These are phyloP conservation scores for Syzygium aromaticum DNA, from an alignment of 345 rosid genomes.

Conservation along the genomic window DNA sequence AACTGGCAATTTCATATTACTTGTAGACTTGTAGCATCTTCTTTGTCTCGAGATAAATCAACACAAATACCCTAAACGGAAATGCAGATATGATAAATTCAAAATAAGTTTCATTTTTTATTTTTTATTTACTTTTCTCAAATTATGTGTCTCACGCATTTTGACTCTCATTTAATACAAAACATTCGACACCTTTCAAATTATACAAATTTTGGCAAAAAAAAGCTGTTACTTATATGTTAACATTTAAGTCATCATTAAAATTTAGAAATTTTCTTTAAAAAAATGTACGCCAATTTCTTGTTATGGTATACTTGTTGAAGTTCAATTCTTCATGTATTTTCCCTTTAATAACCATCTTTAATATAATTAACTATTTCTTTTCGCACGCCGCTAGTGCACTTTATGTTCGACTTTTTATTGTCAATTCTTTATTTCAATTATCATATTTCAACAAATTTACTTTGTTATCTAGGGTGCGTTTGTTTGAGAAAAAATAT, in stretches of 20 bases:
- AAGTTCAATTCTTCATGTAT: background rate
- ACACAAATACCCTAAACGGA: background rate
- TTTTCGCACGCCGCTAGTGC: background rate
- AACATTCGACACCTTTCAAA: too few species aligned
- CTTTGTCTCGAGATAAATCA: background rate
- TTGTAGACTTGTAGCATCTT: background rate
- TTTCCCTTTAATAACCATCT: background rate
- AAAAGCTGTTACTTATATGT: too few species aligned
- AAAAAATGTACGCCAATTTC: background rate
- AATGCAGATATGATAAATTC: background rate
- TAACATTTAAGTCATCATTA: too few species aligned
- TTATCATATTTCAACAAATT: background rate
- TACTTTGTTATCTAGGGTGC: background rate
- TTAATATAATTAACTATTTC: background rate
- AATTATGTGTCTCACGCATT: accelerated
- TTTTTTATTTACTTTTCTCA: background rate
- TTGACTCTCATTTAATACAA: background rate
- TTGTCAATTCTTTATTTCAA: background rate
- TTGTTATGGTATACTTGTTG: background rate
- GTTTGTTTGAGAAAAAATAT: too few species aligned
- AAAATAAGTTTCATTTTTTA: background rate
- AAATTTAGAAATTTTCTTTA: background rate
- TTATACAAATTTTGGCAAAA: too few species aligned
- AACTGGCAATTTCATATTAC: background rate
- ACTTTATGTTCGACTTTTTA: background rate